phyloP scores from a whole-genome alignment of 148 eudicot species.

The Pouteria glomerata region DNA sequence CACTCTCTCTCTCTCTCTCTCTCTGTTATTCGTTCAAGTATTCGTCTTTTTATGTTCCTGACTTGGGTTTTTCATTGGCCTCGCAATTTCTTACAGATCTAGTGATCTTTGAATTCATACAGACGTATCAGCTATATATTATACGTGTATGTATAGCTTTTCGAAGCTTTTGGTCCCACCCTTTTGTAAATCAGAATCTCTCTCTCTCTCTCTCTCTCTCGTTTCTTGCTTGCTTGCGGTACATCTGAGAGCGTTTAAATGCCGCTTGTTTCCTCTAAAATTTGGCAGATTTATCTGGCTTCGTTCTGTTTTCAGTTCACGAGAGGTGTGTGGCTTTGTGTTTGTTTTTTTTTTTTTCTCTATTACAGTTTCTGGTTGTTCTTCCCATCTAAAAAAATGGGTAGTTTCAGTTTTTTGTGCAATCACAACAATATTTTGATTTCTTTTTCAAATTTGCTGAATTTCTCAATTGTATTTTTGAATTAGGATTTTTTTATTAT shows the following conservation, averaged over 20 bases:
- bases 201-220: too few species aligned
- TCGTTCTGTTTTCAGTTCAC: neutral
- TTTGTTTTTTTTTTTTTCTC: neutral
- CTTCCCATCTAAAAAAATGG: neutral
- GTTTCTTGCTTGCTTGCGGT: too few species aligned
- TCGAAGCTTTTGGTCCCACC: neutral
- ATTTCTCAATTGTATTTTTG: neutral
- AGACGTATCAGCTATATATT: neutral
- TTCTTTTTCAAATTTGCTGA: neutral
- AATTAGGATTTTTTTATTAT: neutral
- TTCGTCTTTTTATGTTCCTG: too few species aligned
- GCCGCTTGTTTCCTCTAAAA: neutral
- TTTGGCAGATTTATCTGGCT: neutral
- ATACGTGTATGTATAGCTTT: neutral
- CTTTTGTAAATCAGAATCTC: too few species aligned
- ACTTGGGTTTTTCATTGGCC: too few species aligned
- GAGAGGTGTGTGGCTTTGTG: neutral
- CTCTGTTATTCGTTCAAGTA: too few species aligned
- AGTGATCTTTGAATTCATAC: neutral
- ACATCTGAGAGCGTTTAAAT: conserved; percentile 4
- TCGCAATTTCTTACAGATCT: too few species aligned
- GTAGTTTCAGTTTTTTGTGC: neutral
- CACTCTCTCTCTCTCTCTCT: too few species aligned
- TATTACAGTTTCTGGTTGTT: neutral
- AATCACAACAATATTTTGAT: too few species aligned